Base-by-base conservation (phyloP, 192 early-diverging fungal species). In the Jimgerdemannia lactiflua region DNA sequence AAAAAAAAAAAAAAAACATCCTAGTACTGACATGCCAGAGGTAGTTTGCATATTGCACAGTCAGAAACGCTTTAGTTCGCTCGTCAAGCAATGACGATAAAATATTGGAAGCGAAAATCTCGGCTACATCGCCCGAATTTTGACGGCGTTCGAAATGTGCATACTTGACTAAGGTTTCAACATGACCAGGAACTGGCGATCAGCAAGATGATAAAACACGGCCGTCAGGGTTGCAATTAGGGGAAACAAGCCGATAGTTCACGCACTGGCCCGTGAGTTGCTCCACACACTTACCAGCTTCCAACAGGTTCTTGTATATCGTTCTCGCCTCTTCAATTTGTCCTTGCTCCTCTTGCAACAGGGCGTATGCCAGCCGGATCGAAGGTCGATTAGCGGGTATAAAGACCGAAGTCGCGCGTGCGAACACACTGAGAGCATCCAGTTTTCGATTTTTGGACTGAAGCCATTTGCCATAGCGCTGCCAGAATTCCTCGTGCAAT, bases 401-500 rank as follows among this genome's bases (percentile, higher is more conserved):
- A 70, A 91, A 90, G 9, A 87, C 80, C 3, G 72, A 76, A 3
- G 79, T 81, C 2, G 92, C 92, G 20, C 91, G 77, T 18, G 76
- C 64, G 65, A 86, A 92, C 43, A 89, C 86, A 41, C 85, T 83
- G 43, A 76, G 68, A 0, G 86, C 81, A 8, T 88, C 85, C 8
- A 86, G 77, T 10, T 83, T n/a, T 68, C 88, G 80, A 64, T 82
- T 79, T 41, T 77, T 70, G 3, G 81, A 77, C 10, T 85, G 71
- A 18, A 91, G 75, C 84, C 84, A 94, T 42, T 87, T 75, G 4
- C 85, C 89, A 82, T 92, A 94, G 42, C 90, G 80, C 73, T 88
- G 74, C 92, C 92, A 94, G 70, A 92, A 94, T 77, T 94, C 92
- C 70, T 94, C 92, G 73, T 94, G 93, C 63, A 92, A 71, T 7